Evolutionary conservation across 148 eudicot species (phyloP).

Genomic region (Euryodendron excelsum): DNA sequence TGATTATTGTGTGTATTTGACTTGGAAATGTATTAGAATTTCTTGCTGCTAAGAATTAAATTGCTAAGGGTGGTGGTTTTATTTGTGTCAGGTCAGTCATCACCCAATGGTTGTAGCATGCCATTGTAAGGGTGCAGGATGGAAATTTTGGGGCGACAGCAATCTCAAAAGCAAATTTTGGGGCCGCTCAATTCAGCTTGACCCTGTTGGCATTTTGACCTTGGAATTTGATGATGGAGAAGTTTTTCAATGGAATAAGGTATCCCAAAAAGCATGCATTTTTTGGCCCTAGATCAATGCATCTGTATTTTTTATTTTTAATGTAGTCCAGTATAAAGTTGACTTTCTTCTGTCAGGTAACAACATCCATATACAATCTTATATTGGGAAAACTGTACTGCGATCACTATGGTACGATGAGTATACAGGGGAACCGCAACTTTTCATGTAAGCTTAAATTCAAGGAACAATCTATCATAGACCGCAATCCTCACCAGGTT

Average conservation of each 20-base stretch:
- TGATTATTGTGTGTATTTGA: not conserved
- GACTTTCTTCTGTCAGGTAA: slow-evolving; percentile 52
- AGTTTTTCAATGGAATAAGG: slow-evolving; percentile 95
- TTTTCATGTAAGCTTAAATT: slow-evolving; percentile 81
- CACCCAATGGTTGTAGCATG: slow-evolving; percentile 96
- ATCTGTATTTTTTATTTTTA: too few species aligned
- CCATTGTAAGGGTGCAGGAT: slow-evolving; percentile 90
- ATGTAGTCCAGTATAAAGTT: not conserved
- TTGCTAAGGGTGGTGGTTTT: slow-evolving; percentile 5
- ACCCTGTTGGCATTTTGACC: slow-evolving; percentile 85
- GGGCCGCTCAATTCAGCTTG: slow-evolving; percentile 97
- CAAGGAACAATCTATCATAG: slow-evolving; percentile 94
- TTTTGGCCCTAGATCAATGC: not conserved
- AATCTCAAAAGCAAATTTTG: slow-evolving; percentile 93
- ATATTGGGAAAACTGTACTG: slow-evolving; percentile 88
- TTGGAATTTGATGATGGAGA: slow-evolving; percentile 94
- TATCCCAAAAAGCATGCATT: slow-evolving; percentile 19
- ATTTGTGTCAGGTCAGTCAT: slow-evolving; percentile 72
- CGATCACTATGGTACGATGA: slow-evolving; percentile 95
- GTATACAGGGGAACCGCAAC: slow-evolving; percentile 67
- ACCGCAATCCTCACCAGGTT: slow-evolving; percentile 95
- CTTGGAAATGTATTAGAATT: not conserved
- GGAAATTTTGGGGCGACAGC: slow-evolving; percentile 93
- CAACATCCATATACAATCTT: slow-evolving; percentile 91
- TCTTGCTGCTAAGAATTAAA: slow-evolving; percentile 4